These are phyloP conservation scores for Lenzites betulinus DNA, from an alignment of 768 basidiomycete genomes.

Conservation along the genomic window DNA sequence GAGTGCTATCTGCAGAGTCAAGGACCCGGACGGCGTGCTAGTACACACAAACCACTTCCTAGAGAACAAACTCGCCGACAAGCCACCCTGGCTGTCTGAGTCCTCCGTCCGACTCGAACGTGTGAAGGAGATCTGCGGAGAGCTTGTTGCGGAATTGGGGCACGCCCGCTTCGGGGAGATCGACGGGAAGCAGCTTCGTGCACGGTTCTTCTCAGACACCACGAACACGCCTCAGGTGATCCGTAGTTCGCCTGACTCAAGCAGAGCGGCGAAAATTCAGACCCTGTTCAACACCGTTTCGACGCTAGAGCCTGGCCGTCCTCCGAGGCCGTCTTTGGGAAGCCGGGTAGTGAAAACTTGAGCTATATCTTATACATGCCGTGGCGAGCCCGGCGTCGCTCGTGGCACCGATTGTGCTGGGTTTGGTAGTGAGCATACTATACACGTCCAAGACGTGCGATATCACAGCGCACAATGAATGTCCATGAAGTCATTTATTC, in stretches of 20 bases:
- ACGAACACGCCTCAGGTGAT: conserved; percentile 35
- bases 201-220: conserved; percentile 35
- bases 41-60: conserved; percentile 42
- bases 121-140: conserved; percentile 27
- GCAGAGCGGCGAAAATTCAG: conserved; percentile 25
- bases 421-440: not conserved
- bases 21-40: conserved; percentile 32
- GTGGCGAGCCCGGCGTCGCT: conserved; percentile 1
- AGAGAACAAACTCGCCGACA: conserved; percentile 33
- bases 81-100: conserved; percentile 35
- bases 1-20: conserved; percentile 28
- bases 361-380: conserved; percentile 24
- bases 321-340: conserved; percentile 37
- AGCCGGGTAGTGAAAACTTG: conserved; percentile 25
- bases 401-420: not conserved
- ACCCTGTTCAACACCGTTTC: conserved; percentile 41
- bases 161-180: conserved; percentile 16
- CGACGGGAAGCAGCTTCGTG: conserved; percentile 28
- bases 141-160: conserved; percentile 21
- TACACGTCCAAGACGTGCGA: not conserved
- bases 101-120: conserved; percentile 34
- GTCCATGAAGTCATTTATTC: conserved; percentile 2
- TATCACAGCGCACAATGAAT: not conserved
- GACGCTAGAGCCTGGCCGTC: conserved; percentile 31
- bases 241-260: conserved; percentile 30